A percentile compares a stretch with the other conserved stretches of the same genome.
Evolutionary conservation across 2,329 filamentous ascomycete species (phyloP).

Genomic region (Domatiomyces catenatus): DNA sequence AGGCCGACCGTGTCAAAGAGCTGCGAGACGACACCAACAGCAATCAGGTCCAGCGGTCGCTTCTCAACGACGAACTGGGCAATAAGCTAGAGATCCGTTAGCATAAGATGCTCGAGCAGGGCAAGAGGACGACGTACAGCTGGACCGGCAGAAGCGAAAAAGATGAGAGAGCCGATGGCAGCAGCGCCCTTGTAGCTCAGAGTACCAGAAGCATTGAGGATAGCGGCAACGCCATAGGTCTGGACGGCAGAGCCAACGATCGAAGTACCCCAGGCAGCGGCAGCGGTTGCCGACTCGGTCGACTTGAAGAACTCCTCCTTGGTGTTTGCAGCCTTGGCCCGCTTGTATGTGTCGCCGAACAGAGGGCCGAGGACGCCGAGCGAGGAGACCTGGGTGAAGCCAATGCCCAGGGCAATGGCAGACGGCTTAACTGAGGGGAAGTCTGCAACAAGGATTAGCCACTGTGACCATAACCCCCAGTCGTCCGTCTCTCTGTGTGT

Average conservation of each 20-base stretch:
- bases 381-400: constrained; percentile 89
- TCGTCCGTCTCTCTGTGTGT: not conserved
- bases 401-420: constrained; percentile 85
- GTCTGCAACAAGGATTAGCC: constrained; percentile 30
- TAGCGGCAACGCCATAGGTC: constrained; percentile 73
- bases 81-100: constrained; percentile 48
- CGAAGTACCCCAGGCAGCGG: constrained; percentile 78
- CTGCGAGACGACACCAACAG: constrained; percentile 69
- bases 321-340: constrained; percentile 76
- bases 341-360: constrained; percentile 89
- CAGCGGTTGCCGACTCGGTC: constrained; percentile 78
- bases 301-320: constrained; percentile 94
- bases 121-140: not conserved
- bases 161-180: constrained; percentile 81
- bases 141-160: constrained; percentile 51
- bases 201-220: constrained; percentile 89
- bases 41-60: constrained; percentile 77
- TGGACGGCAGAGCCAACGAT: constrained; percentile 78
- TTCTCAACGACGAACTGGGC: constrained; percentile 80
- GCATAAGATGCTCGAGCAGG: not conserved
- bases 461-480: not conserved
- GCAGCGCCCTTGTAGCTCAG: constrained; percentile 94
- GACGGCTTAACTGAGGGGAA: constrained; percentile 87
- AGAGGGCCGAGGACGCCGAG: constrained; percentile 74
- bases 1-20: constrained; percentile 86